Evolutionary conservation across 345 rosid species (phyloP).

Genomic region (Angophora floribunda): DNA sequence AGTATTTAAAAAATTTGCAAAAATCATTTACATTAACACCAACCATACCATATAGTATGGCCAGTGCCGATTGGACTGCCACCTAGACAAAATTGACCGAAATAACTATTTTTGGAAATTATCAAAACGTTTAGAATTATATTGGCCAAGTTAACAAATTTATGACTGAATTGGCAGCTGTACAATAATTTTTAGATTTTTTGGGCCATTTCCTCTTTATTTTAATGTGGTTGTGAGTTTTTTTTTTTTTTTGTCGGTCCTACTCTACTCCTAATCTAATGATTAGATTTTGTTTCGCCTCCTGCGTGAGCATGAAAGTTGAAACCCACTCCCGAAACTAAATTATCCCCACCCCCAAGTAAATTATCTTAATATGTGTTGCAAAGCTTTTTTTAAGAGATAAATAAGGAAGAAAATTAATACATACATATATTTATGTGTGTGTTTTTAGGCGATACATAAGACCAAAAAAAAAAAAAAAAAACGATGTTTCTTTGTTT

Average conservation of each 20-base stretch:
- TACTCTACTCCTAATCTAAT: too few relatives aligned
- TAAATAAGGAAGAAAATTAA: background rate
- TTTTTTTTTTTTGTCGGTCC: too few relatives aligned
- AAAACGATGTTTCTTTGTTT: too few relatives aligned
- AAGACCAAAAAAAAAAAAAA: too few relatives aligned
- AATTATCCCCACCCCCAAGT: background rate
- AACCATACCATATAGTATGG: background rate
- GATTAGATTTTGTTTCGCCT: too few relatives aligned
- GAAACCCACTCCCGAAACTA: too few relatives aligned
- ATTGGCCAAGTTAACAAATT: too few relatives aligned
- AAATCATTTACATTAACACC: background rate
- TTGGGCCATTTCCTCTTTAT: background rate
- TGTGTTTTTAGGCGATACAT: background rate
- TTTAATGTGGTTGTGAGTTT: background rate
- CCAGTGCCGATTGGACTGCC: accelerated
- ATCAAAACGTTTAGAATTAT: background rate
- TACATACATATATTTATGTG: background rate
- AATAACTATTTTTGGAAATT: background rate
- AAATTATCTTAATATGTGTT: background rate
- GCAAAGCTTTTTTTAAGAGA: background rate
- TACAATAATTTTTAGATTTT: background rate
- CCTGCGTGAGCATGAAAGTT: too few relatives aligned
- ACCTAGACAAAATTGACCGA: accelerated
- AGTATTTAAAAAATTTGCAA: background rate
- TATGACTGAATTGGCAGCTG: accelerated